These are phyloP conservation scores for Lepidium campestre DNA, from an alignment of 441 rosid species.

Conservation along the genomic window DNA sequence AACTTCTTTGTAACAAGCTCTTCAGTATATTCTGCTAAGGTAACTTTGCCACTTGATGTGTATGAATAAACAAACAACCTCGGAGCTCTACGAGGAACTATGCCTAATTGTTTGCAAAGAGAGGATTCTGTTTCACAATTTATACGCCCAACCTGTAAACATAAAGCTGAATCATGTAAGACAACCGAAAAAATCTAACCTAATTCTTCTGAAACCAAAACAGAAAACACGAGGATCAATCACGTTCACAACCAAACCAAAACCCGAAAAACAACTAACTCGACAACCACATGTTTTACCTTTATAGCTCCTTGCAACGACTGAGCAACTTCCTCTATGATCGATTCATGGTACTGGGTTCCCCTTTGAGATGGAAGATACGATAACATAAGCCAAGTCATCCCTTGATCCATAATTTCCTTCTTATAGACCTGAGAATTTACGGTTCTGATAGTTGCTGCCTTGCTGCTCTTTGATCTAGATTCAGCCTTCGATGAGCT, in stretches of 20 bases:
- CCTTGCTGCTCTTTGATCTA: slow-evolving; percentile 36
- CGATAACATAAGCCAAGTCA: slow-evolving; percentile 84
- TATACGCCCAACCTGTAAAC: slow-evolving; percentile 60
- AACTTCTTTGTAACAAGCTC: slow-evolving; percentile 51
- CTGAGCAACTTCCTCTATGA: slow-evolving; percentile 52
- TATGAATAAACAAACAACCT: slow-evolving; percentile 64
- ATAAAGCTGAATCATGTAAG: background rate
- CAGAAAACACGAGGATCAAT: background rate
- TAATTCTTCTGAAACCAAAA: background rate
- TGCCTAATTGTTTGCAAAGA: slow-evolving; percentile 62
- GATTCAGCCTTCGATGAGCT: slow-evolving; percentile 51
- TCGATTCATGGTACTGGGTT: slow-evolving; percentile 50
- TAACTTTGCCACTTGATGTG: slow-evolving; percentile 45
- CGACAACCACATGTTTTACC: slow-evolving; percentile 34
- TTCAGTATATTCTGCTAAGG: slow-evolving; percentile 68
- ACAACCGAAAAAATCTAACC: background rate
- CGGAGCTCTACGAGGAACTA: slow-evolving; percentile 47
- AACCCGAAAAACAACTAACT: background rate
- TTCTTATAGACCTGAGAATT: slow-evolving; percentile 52
- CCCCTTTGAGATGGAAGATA: slow-evolving; percentile 46
- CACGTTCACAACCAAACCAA: background rate
- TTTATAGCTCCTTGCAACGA: slow-evolving; percentile 73
- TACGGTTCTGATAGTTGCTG: slow-evolving; percentile 37
- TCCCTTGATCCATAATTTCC: slow-evolving; percentile 63
- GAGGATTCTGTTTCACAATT: slow-evolving; percentile 71